phyloP scores from a whole-genome alignment of 2,329 filamentous ascomycete species.

The Epichloe festucae region DNA sequence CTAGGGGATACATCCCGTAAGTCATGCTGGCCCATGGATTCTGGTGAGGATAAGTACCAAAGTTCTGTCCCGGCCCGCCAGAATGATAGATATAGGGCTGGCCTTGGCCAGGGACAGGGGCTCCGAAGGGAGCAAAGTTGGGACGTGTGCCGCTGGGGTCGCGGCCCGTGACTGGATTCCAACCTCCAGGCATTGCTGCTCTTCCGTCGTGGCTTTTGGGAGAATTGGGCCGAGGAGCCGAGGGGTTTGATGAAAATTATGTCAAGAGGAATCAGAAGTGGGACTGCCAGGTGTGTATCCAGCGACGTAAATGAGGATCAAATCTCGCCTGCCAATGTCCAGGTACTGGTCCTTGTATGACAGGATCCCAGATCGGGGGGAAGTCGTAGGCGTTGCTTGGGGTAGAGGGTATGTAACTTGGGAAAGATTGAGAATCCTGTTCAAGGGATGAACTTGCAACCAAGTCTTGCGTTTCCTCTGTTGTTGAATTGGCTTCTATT shows the following conservation, averaged over 20 bases:
- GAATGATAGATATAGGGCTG: constrained; percentile 25
- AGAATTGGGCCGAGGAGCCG: not conserved
- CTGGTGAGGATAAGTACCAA: constrained; percentile 13
- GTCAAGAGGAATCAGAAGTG: constrained; percentile 8
- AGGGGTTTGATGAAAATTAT: not conserved
- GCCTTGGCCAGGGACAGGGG: constrained; percentile 20
- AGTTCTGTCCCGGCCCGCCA: constrained; percentile 24
- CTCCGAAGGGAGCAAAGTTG: constrained; percentile 20
- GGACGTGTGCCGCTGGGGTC: constrained; percentile 22
- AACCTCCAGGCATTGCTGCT: constrained; percentile 23
- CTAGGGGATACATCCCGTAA: constrained; percentile 15
- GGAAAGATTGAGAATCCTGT: not conserved
- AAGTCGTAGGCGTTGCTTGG: constrained; percentile 3
- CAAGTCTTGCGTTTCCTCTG: constrained; percentile 1
- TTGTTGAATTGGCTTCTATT: not conserved
- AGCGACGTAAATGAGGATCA: constrained; percentile 15
- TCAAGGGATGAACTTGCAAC: constrained; percentile 1
- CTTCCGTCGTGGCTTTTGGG: not conserved
- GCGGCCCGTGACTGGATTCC: constrained; percentile 27
- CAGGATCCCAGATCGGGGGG: constrained; percentile 17
- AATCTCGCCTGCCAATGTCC: constrained; percentile 24
- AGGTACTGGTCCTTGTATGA: constrained; percentile 16
- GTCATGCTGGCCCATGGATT: constrained; percentile 12
- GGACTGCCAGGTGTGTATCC: constrained; percentile 26
- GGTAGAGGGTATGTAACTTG: not conserved